Base-by-base conservation (phyloP, 352 stramenopile species). In the Phytophthora nicotianae region DNA sequence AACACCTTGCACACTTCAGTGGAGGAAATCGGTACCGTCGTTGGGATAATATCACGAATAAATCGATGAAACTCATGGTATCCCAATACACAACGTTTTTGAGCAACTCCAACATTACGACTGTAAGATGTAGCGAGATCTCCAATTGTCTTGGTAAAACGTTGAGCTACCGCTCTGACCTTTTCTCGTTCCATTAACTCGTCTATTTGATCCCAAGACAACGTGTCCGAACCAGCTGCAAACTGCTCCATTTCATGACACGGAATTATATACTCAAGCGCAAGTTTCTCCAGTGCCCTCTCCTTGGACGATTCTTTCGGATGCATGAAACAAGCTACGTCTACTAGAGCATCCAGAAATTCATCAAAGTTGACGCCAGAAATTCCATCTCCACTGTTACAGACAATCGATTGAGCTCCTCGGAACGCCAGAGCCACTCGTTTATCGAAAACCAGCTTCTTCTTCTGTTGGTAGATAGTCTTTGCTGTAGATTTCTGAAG, bases 1-100 rank as follows among this genome's bases (percentile, higher is more conserved):
- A 91, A 93, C 5, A 85, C 56, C n/a, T 81, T 75, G 35, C 77
- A 78, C 0, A 90, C 51, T 38, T 90, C 75, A 17, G 54, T 74
- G 1, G 58, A 61, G 5, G 62, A 81, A 11, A 90, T 47, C 0
- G 69, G 65, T 3, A 87, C 43, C 0, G 67, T 74, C 23, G 62
- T 77, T 4, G 78, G 76, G 35, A 81, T 79, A 16, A 88, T 53
- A 41, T 85, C 80, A 52, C 65, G 70, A 0, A 90, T 37, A 49
- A 92, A 74, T 16, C 65, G 69, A 17, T 49, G 70, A 16, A 90
- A 85, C 23, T 90, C 76, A 17, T 82, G 65, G 26, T 77, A 90
- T 20, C 74, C 62, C 0, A 90, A 50, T 8, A 76, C 65, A n/a
- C 66, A 75, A 3, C 63, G 61, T 11, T 33, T 27, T 6, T 69